Percentiles rank a stretch among this genome's conserved stretches.
These are phyloP conservation scores for Boletus sensibilis DNA, from an alignment of 768 basidiomycete species.

Conservation along the genomic window DNA sequence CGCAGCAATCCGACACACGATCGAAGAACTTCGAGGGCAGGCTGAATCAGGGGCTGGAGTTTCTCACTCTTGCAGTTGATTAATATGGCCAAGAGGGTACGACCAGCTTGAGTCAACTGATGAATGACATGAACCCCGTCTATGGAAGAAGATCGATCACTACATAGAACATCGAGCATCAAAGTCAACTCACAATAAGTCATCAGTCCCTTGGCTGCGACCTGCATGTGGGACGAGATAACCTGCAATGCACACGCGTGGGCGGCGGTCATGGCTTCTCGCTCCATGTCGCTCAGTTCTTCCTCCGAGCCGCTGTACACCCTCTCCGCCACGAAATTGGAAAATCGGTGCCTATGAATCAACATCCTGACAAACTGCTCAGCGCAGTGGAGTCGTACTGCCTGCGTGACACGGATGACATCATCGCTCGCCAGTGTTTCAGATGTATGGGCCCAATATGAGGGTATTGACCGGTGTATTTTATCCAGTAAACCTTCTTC, in stretches of 20 bases:
- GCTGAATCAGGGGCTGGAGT: constrained; percentile 72
- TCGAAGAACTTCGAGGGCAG: constrained; percentile 80
- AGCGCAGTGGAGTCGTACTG: constrained; percentile 80
- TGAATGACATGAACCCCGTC: constrained; percentile 96
- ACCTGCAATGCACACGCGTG: constrained; percentile 80
- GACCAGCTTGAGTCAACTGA: constrained; percentile 90
- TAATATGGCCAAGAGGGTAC: constrained; percentile 84
- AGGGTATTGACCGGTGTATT: constrained; percentile 66
- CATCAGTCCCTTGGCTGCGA: constrained; percentile 88
- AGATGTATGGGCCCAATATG: constrained; percentile 76
- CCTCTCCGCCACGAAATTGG: constrained; percentile 71
- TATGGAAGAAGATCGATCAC: constrained; percentile 32
- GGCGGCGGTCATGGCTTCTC: constrained; percentile 73
- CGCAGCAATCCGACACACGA: constrained; percentile 87
- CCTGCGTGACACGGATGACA: constrained; percentile 86
- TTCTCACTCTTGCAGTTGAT: constrained; percentile 84
- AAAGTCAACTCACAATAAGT: constrained; percentile 74
- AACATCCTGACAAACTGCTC: constrained; percentile 87
- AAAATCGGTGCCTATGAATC: constrained; percentile 86
- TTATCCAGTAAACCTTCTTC: constrained; percentile 83
- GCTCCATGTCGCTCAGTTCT: constrained; percentile 66
- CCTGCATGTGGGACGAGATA: constrained; percentile 76
- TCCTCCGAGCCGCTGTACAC: constrained; percentile 47
- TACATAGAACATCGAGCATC: constrained; percentile 1
- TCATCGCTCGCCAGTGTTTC: constrained; percentile 84